phyloP scores from a whole-genome alignment of 2,329 filamentous ascomycete genomes.

The Phyllosticta capitalensis region DNA sequence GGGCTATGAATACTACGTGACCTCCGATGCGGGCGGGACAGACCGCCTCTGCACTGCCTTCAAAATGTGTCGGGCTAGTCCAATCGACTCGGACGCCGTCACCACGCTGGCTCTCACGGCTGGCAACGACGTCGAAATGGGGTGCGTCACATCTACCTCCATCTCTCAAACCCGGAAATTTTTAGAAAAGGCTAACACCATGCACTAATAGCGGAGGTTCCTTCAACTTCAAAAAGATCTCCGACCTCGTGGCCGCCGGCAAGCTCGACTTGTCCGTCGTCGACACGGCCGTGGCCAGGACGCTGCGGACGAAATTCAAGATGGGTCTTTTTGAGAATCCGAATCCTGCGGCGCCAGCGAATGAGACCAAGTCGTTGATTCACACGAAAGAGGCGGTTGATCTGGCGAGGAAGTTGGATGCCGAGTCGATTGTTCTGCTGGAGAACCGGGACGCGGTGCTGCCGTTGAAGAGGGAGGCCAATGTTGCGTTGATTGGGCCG shows the following conservation, averaged over 20 bases:
- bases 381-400: conserved; percentile 51
- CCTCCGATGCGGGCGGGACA: conserved; percentile 59
- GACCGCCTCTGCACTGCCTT: conserved; percentile 58
- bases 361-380: conserved; percentile 49
- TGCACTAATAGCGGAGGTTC: conserved; percentile 44
- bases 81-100: conserved; percentile 56
- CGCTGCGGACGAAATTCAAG: conserved; percentile 59
- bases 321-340: conserved; percentile 64
- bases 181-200: background rate
- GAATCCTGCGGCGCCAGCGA: conserved; percentile 48
- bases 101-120: conserved; percentile 55
- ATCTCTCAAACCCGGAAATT: background rate
- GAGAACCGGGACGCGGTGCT: conserved; percentile 60
- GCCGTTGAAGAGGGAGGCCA: conserved; percentile 57
- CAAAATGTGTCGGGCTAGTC: conserved; percentile 50
- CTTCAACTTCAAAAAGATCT: conserved; percentile 60
- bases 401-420: conserved; percentile 55
- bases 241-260: conserved; percentile 52
- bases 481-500: conserved; percentile 63
- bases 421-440: conserved; percentile 61
- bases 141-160: too few relatives aligned
- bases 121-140: conserved; percentile 68
- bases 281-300: conserved; percentile 56
- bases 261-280: conserved; percentile 50
- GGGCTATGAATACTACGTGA: conserved; percentile 62